Evolutionary conservation across 2,329 filamentous ascomycete species (phyloP).

Genomic region (Colletotrichum tropicicola): DNA sequence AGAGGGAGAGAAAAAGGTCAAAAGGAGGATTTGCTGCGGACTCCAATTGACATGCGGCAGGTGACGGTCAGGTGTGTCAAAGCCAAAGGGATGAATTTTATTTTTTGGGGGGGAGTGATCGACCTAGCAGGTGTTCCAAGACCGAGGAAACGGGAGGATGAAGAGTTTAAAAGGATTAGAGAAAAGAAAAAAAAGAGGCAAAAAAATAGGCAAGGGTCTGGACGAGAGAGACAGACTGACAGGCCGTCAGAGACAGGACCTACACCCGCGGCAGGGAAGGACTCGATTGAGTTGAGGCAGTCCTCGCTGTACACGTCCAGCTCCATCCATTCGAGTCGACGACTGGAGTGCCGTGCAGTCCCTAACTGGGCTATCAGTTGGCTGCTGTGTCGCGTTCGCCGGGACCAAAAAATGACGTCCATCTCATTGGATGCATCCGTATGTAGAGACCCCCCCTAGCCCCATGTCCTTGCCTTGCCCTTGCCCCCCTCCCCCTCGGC

Average conservation of each 20-base stretch:
- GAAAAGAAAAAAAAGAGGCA: background rate
- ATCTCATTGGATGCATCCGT: conserved; percentile 19
- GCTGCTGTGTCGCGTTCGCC: conserved; percentile 28
- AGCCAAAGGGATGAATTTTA: conserved; percentile 16
- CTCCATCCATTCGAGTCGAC: background rate
- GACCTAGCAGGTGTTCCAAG: conserved; percentile 5
- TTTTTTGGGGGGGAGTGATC: conserved; percentile 1
- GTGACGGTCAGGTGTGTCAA: background rate
- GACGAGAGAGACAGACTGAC: conserved; percentile 1
- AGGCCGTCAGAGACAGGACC: conserved; percentile 11
- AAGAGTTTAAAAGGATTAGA: conserved; percentile 22
- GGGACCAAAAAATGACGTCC: conserved; percentile 28
- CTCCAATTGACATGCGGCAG: conserved; percentile 24
- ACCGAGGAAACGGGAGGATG: conserved; percentile 17
- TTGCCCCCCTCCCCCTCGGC: conserved; percentile 1
- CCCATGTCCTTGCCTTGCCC: conserved; percentile 14
- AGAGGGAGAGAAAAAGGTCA: background rate
- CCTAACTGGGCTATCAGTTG: conserved; percentile 16
- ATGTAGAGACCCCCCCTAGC: conserved; percentile 6
- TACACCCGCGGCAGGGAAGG: conserved; percentile 21
- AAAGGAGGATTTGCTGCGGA: background rate
- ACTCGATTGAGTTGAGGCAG: conserved; percentile 29
- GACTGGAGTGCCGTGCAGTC: conserved; percentile 5
- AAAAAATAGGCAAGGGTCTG: conserved; percentile 27
- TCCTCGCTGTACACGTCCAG: conserved; percentile 19